Conservation (phyloP, 2,329 filamentous ascomycete species). For the Polychaeton citri region DNA sequence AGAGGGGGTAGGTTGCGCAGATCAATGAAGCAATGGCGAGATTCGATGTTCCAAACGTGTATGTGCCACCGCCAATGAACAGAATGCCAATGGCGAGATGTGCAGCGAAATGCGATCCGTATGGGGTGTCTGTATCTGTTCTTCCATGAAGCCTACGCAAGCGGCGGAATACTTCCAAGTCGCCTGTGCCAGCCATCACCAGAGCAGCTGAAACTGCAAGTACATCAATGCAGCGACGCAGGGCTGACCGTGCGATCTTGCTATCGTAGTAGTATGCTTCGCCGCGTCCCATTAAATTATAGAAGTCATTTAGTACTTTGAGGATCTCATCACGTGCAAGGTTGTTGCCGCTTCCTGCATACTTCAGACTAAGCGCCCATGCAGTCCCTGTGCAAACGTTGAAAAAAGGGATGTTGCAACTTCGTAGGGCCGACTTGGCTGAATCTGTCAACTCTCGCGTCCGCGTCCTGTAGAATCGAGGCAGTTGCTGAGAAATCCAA, state of each 20-base stretch:
- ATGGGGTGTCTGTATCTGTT: constrained; percentile 69
- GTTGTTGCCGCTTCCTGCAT: constrained; percentile 39
- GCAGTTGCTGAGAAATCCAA: constrained; percentile 68
- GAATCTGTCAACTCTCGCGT: constrained; percentile 37
- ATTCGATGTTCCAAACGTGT: constrained; percentile 81
- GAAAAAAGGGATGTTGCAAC: constrained; percentile 69
- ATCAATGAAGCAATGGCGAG: constrained; percentile 75
- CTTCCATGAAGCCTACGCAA: constrained; percentile 80
- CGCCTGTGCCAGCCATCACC: constrained; percentile 93
- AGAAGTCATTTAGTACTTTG: constrained; percentile 55
- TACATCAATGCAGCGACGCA: constrained; percentile 82
- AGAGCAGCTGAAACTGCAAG: constrained; percentile 69
- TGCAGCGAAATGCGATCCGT: constrained; percentile 84
- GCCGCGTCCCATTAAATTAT: constrained; percentile 10
- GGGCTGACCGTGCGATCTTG: constrained; percentile 67
- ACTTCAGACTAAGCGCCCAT: constrained; percentile 44
- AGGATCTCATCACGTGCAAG: constrained; percentile 70
- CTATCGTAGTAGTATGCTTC: constrained; percentile 55
- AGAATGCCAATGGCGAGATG: constrained; percentile 85
- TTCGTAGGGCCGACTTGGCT: constrained; percentile 23
- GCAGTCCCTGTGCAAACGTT: constrained; percentile 84
- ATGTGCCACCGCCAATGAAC: constrained; percentile 84
- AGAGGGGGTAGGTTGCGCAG: constrained; percentile 86
- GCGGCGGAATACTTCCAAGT: constrained; percentile 70
- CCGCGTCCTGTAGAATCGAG: constrained; percentile 49